Conservation (phyloP, 345 rosid genomes). For the Odontarrhena argentea region DNA sequence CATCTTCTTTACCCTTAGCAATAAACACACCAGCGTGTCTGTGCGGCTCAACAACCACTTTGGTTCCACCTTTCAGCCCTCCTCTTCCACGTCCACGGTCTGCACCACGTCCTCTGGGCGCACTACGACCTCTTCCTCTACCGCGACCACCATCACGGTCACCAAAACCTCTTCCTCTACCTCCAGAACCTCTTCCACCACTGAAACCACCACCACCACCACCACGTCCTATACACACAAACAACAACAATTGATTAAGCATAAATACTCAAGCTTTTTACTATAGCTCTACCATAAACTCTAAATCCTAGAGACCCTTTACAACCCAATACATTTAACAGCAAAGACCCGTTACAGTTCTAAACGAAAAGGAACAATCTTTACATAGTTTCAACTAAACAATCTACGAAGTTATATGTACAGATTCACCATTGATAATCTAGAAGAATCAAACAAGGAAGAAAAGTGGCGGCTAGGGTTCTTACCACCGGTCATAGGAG, state of each 20-base stretch:
- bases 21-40: constrained; percentile 85
- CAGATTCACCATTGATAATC: background rate
- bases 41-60: constrained; percentile 82
- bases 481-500: constrained; percentile 43
- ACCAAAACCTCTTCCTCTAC: constrained; percentile 34
- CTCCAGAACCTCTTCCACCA: constrained; percentile 40
- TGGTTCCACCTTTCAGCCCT: constrained; percentile 93
- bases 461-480: constrained; percentile 37
- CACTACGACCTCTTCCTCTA: constrained; percentile 30
- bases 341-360: background rate
- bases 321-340: background rate
- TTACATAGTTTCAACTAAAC: constrained; percentile 8
- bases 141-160: constrained; percentile 43
- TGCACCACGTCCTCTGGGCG: constrained; percentile 53
- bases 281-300: background rate
- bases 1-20: constrained; percentile 94
- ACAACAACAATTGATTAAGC: constrained; percentile 37
- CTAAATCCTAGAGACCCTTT: too few species aligned
- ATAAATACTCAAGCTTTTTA: too few species aligned
- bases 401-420: background rate
- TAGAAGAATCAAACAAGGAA: background rate
- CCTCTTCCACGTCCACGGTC: constrained; percentile 45
- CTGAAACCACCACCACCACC: constrained; percentile 36
- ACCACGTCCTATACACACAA: constrained; percentile 37
- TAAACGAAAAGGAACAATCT: background rate